These are phyloP conservation scores for Closterium sp. DNA, from an alignment of 139 green algal genomes.

Conservation along the genomic window DNA sequence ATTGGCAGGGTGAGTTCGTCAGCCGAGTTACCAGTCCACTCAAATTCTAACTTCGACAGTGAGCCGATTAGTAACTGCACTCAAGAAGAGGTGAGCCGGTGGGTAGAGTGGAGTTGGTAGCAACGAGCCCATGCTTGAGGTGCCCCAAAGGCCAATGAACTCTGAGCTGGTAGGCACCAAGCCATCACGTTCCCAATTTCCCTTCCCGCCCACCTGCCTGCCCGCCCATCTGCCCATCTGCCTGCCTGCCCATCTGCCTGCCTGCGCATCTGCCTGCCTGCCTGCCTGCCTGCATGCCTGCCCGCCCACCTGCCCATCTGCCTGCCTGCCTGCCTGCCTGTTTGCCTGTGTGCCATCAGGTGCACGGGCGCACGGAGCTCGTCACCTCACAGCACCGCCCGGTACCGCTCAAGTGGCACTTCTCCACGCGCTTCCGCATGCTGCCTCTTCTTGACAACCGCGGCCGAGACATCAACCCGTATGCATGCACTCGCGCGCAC, in stretches of 20 bases:
- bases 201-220: neutral
- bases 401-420: conserved; percentile 92
- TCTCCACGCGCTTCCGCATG: conserved; percentile 48
- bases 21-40: no score
- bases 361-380: conserved; percentile 58
- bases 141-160: no score
- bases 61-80: no score
- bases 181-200: neutral
- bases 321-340: no score
- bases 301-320: neutral
- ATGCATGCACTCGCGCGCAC: neutral
- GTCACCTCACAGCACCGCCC: conserved; percentile 80
- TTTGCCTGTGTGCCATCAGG: neutral
- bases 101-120: no score
- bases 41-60: no score
- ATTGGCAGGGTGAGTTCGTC: conserved; percentile 71
- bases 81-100: no score
- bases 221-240: neutral
- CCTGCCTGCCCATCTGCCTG: neutral
- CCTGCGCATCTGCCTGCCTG: neutral
- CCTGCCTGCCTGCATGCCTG: neutral
- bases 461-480: conserved; percentile 30
- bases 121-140: no score
- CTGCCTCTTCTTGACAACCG: conserved; percentile 35
- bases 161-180: no score